Conservation (phyloP, 768 basidiomycete species). For the Leccinum boreale region DNA sequence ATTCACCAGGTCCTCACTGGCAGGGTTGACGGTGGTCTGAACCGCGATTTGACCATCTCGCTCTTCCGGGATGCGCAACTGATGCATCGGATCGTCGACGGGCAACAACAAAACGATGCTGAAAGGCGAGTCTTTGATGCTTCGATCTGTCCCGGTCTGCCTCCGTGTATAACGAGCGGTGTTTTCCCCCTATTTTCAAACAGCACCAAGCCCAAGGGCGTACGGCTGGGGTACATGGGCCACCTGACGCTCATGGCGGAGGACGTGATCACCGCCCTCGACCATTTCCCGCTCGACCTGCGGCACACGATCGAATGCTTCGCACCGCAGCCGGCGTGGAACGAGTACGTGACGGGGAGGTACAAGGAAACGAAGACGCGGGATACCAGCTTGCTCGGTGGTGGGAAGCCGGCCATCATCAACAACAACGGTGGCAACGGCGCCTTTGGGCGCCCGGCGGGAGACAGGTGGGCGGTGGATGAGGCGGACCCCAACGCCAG, state of each 20-base stretch:
- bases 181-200: background rate
- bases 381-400: constrained; percentile 78
- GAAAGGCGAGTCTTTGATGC: constrained; percentile 53
- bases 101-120: constrained; percentile 73
- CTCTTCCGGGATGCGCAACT: constrained; percentile 85
- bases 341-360: constrained; percentile 81
- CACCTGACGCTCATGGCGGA: constrained; percentile 94
- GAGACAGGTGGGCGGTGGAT: constrained; percentile 65
- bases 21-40: constrained; percentile 74
- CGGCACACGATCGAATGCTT: constrained; percentile 58
- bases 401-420: constrained; percentile 73
- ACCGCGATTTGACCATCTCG: constrained; percentile 78
- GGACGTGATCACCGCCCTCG: constrained; percentile 86
- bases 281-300: constrained; percentile 82
- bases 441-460: constrained; percentile 16
- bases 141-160: background rate
- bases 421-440: constrained; percentile 17
- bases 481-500: constrained; percentile 49
- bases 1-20: constrained; percentile 95
- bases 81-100: constrained; percentile 84
- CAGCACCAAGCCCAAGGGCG: constrained; percentile 70
- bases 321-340: constrained; percentile 81
- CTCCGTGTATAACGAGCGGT: background rate
- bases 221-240: constrained; percentile 93
- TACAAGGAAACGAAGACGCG: constrained; percentile 84